Percentiles rank a stretch among this genome's conserved stretches.
Conservation (phyloP, 805 yeast genomes). For the Nakazawaea holstii region DNA sequence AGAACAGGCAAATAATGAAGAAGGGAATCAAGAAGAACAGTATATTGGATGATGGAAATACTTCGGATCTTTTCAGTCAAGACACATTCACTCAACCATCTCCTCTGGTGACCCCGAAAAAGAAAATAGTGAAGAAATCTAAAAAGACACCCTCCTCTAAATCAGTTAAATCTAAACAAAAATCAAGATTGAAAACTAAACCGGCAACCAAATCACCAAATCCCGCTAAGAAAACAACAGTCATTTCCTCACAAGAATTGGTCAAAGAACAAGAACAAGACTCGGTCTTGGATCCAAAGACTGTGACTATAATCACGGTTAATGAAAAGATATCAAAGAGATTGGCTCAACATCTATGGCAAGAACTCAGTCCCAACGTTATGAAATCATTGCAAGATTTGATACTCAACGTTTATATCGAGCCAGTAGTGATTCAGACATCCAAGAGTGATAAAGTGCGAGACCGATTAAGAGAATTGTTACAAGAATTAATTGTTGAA, state of each 20-base stretch:
- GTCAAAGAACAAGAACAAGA: neutral
- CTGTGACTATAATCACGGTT: slow-evolving; percentile 1
- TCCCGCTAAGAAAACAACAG: neutral
- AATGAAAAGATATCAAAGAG: slow-evolving; percentile 2
- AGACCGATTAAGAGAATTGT: slow-evolving; percentile 5
- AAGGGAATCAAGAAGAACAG: neutral
- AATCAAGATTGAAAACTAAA: neutral
- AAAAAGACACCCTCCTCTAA: neutral
- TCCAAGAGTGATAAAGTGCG: slow-evolving; percentile 7
- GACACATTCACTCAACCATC: neutral
- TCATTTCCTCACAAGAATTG: no score
- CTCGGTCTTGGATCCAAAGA: neutral
- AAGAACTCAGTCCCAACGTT: neutral
- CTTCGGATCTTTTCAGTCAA: neutral
- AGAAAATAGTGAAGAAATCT: neutral
- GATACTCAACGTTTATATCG: slow-evolving; percentile 4
- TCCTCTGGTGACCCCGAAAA: neutral
- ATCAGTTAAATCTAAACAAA: neutral
- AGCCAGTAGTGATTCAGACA: slow-evolving; percentile 6
- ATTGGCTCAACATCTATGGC: slow-evolving; percentile 9
- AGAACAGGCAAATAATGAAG: neutral
- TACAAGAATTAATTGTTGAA: slow-evolving; percentile 3
- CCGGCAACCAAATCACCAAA: neutral
- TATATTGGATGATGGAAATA: slow-evolving; percentile 3
- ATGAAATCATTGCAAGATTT: neutral